Conservation (phyloP, 768 basidiomycete genomes). For the Lyophyllum shimeji region DNA sequence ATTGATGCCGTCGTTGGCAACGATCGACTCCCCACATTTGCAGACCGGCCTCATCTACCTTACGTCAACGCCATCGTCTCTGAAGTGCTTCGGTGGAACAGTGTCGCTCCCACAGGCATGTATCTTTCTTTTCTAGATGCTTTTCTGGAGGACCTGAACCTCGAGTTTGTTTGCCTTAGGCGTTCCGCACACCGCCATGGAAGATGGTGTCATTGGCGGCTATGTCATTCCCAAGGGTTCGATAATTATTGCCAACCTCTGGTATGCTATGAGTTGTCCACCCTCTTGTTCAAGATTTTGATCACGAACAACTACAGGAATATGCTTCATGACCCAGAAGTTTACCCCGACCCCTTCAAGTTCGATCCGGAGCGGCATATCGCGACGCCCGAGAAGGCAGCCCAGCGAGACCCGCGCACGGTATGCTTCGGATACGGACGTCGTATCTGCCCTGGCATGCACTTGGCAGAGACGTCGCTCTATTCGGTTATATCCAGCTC, state of each 20-base stretch:
- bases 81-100: background rate
- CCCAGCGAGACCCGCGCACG: slow-evolving; percentile 40
- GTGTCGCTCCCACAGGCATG: background rate
- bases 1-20: slow-evolving; percentile 41
- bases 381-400: slow-evolving; percentile 24
- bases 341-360: slow-evolving; percentile 46
- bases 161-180: slow-evolving; percentile 25
- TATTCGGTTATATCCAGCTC: slow-evolving; percentile 44
- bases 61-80: slow-evolving; percentile 43
- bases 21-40: slow-evolving; percentile 35
- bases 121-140: slow-evolving; percentile 11
- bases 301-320: slow-evolving; percentile 33
- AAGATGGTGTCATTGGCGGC: background rate
- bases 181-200: background rate
- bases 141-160: background rate
- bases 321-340: slow-evolving; percentile 49
- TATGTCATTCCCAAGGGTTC: background rate
- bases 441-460: slow-evolving; percentile 46
- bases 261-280: background rate
- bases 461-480: slow-evolving; percentile 51
- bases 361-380: slow-evolving; percentile 51
- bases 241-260: background rate
- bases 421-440: slow-evolving; percentile 51
- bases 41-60: slow-evolving; percentile 45
- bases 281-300: background rate